phyloP scores from a whole-genome alignment of 345 rosid species.

The Kandelia obovata region DNA sequence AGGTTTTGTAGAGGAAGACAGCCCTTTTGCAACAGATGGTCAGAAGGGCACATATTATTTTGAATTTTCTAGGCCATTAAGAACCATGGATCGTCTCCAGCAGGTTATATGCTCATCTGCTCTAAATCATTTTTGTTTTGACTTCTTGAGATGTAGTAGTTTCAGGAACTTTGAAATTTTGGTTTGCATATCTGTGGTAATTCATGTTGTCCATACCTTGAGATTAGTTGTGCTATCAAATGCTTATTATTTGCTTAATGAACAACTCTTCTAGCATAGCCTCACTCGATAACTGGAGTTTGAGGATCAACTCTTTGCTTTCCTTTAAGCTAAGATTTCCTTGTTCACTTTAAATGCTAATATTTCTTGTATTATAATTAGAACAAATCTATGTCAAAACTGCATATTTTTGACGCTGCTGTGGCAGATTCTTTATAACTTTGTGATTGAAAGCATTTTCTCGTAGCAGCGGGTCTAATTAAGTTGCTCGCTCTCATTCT shows the following conservation, averaged over 20 bases:
- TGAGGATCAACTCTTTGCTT: background rate
- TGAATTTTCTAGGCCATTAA: conserved; percentile 87
- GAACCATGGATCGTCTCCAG: conserved; percentile 86
- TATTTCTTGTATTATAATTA: background rate
- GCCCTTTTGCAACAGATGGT: conserved; percentile 68
- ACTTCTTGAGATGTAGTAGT: conserved; percentile 5
- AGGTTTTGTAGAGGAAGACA: conserved; percentile 88
- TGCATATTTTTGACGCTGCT: background rate
- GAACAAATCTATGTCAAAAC: background rate
- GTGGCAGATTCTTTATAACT: background rate
- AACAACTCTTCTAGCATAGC: too few species aligned
- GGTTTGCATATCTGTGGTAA: background rate
- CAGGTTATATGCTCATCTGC: conserved; percentile 54
- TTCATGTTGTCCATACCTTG: background rate
- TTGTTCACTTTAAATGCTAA: too few species aligned
- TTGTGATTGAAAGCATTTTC: conserved; percentile 23
- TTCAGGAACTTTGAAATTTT: background rate
- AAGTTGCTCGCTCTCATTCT: conserved; percentile 4
- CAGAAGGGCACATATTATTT: conserved; percentile 75
- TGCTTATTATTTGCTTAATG: background rate
- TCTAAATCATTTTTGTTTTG: conserved; percentile 6
- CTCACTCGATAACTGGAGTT: too few species aligned
- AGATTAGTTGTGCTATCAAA: background rate
- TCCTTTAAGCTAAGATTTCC: background rate
- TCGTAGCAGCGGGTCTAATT: background rate